Evolutionary conservation across 257 asterid genomes (phyloP).

Genomic region (Solanum gracilifrons): DNA sequence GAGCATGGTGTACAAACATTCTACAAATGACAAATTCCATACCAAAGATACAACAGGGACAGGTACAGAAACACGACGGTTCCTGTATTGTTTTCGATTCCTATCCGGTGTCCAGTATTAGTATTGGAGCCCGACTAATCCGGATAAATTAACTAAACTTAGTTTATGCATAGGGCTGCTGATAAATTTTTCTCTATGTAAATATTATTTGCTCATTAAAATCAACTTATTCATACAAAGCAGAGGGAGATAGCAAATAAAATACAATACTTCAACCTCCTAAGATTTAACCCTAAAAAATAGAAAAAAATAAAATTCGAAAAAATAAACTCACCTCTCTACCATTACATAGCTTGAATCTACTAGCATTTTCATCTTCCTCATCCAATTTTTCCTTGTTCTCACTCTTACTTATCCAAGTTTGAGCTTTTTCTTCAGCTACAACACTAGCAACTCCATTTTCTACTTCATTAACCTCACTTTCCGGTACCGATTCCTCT

Average conservation of each 20-base stretch:
- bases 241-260: background rate
- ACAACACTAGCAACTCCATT: conserved; percentile 16
- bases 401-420: conserved; percentile 11
- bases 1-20: background rate
- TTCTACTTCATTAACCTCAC: background rate
- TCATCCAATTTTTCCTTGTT: conserved; percentile 12
- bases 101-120: background rate
- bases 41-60: conserved; percentile 98
- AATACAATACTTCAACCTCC: background rate
- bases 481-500: conserved; percentile 14
- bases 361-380: conserved; percentile 21
- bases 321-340: conserved; percentile 48
- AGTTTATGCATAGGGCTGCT: background rate
- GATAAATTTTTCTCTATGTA: background rate
- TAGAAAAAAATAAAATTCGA: background rate
- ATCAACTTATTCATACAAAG: background rate
- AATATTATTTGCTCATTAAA: background rate
- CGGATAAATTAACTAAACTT: background rate
- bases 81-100: conserved; percentile 67
- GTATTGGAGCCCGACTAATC: background rate
- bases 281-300: background rate
- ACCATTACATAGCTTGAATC: conserved; percentile 64
- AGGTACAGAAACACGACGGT: conserved; percentile 60
- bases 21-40: conserved; percentile 6
- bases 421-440: conserved; percentile 21